Percentiles rank a stretch among this genome's conserved stretches.
phyloP scores from a whole-genome alignment of 495 filamentous ascomycete species.

The Chaetomium tenue region DNA sequence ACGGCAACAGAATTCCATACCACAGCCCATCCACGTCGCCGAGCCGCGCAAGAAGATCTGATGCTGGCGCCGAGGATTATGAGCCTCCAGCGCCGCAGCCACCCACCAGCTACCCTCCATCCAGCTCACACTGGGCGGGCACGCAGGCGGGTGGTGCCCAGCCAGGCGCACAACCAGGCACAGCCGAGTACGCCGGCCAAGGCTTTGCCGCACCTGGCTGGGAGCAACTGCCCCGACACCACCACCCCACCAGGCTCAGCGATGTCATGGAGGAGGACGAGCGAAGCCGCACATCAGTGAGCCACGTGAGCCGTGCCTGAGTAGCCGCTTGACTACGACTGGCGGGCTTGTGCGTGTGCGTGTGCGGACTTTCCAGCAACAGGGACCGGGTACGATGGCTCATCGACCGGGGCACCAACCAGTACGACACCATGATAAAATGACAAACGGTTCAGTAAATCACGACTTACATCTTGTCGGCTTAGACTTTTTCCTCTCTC shows the following conservation, averaged over 20 bases:
- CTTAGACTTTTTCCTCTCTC: conserved; percentile 10
- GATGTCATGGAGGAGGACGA: conserved; percentile 90
- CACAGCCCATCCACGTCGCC: conserved; percentile 35
- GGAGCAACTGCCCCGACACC: conserved; percentile 81
- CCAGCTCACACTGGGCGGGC: conserved; percentile 37
- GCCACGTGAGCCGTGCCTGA: conserved; percentile 48
- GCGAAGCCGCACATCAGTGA: conserved; percentile 58
- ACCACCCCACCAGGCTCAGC: conserved; percentile 90
- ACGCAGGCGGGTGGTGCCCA: conserved; percentile 29
- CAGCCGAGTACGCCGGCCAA: conserved; percentile 51
- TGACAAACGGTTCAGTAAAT: conserved; percentile 2
- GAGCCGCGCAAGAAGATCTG: conserved; percentile 39
- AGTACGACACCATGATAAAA: background rate
- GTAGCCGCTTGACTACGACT: background rate
- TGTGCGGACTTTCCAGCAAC: background rate
- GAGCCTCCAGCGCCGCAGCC: conserved; percentile 42
- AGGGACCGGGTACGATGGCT: background rate
- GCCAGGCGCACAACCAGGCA: background rate
- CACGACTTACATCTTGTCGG: conserved; percentile 13
- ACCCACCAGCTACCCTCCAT: conserved; percentile 39
- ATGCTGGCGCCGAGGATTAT: conserved; percentile 51
- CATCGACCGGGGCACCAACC: conserved; percentile 2
- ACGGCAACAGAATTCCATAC: conserved; percentile 49
- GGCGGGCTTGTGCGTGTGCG: background rate
- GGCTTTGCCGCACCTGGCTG: conserved; percentile 71